Evolutionary conservation across 495 filamentous ascomycete species (phyloP).

Genomic region (Hypoxylon intermedium): DNA sequence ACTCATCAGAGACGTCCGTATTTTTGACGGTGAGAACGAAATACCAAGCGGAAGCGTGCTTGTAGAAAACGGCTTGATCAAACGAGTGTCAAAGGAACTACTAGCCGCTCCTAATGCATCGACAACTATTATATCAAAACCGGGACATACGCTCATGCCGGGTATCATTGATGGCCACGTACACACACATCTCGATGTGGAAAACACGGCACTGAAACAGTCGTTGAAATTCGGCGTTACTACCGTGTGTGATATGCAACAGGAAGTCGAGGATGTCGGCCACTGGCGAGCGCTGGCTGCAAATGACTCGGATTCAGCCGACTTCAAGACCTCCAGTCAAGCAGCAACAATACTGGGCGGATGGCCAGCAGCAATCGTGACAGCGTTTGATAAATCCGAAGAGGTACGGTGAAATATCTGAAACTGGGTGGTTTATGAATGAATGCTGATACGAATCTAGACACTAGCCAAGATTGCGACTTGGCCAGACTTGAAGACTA

Average conservation of each 20-base stretch:
- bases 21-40: slow-evolving; percentile 27
- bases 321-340: slow-evolving; percentile 25
- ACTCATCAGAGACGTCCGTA: slow-evolving; percentile 19
- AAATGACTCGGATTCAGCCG: slow-evolving; percentile 14
- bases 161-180: slow-evolving; percentile 31
- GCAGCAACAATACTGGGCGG: slow-evolving; percentile 22
- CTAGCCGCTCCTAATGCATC: neutral
- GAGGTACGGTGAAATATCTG: slow-evolving; percentile 1
- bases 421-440: neutral
- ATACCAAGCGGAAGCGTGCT: slow-evolving; percentile 21
- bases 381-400: slow-evolving; percentile 13
- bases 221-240: slow-evolving; percentile 27
- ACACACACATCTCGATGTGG: slow-evolving; percentile 14
- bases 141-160: slow-evolving; percentile 23
- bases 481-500: slow-evolving; percentile 11
- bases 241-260: slow-evolving; percentile 34
- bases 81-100: slow-evolving; percentile 5
- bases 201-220: slow-evolving; percentile 6
- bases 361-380: slow-evolving; percentile 20
- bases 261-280: slow-evolving; percentile 16
- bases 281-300: slow-evolving; percentile 9
- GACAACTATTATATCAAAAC: slow-evolving; percentile 15
- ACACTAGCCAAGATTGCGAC: neutral
- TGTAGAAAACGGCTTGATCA: slow-evolving; percentile 25
- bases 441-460: slow-evolving; percentile 8